phyloP scores from a whole-genome alignment of 495 filamentous ascomycete genomes.

The Aspergillus avenaceus region DNA sequence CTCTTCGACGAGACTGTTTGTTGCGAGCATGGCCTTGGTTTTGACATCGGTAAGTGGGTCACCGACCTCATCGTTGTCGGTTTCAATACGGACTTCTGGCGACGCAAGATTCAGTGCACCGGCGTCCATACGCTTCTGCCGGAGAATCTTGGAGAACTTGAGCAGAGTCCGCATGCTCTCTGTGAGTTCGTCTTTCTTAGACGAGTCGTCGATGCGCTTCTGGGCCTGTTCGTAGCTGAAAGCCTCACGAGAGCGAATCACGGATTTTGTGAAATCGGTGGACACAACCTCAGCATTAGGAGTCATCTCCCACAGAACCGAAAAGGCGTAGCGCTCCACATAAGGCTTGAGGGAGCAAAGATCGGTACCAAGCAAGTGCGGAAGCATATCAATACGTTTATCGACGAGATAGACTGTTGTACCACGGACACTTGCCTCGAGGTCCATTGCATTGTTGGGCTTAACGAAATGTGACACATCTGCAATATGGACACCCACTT shows the following conservation, averaged over 20 bases:
- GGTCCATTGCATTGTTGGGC: conserved; percentile 95
- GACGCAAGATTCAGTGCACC: conserved; percentile 92
- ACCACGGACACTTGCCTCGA: conserved; percentile 85
- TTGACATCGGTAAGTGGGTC: conserved; percentile 90
- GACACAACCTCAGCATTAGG: conserved; percentile 79
- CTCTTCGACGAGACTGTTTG: conserved; percentile 95
- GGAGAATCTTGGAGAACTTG: conserved; percentile 87
- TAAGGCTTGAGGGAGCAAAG: conserved; percentile 96
- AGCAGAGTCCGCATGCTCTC: conserved; percentile 84
- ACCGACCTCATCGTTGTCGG: conserved; percentile 91
- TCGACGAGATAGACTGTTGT: conserved; percentile 98
- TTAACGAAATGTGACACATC: conserved; percentile 98
- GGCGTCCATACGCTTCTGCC: conserved; percentile 91
- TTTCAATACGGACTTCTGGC: conserved; percentile 90
- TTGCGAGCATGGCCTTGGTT: conserved; percentile 88
- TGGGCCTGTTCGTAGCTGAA: conserved; percentile 98
- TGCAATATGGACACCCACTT: conserved; percentile 98
- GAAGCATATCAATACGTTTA: conserved; percentile 99
- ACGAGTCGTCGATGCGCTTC: conserved; percentile 81
- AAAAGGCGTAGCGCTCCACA: conserved; percentile 96
- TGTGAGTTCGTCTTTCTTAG: conserved; percentile 83
- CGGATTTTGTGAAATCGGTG: conserved; percentile 86
- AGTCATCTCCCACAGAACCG: conserved; percentile 88
- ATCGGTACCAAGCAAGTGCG: conserved; percentile 90
- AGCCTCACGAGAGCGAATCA: conserved; percentile 95